These are phyloP conservation scores for Komagataella pseudopastoris DNA, from an alignment of 805 yeast species.

Conservation along the genomic window DNA sequence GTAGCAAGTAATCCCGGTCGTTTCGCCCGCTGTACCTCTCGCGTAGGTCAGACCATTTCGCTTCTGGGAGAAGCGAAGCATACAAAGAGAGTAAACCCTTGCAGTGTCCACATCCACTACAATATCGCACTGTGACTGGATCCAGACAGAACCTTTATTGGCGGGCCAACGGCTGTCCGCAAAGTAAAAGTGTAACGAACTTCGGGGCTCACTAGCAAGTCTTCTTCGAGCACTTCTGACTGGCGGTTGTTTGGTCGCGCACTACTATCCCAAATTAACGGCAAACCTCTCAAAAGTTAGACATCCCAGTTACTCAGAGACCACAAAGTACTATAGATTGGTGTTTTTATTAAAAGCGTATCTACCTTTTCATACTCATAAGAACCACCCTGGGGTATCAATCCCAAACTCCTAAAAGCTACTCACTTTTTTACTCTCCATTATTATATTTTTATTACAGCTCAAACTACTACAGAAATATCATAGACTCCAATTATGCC, in stretches of 20 bases:
- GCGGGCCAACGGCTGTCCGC: no score
- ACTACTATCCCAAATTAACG: background rate
- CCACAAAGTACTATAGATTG: background rate
- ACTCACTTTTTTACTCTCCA: background rate
- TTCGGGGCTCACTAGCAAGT: background rate
- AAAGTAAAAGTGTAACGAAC: no score
- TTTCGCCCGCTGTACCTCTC: no score
- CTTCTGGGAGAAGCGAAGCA: no score
- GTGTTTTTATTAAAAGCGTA: background rate
- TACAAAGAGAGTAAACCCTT: no score
- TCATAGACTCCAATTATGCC: constrained; percentile 21
- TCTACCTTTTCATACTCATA: background rate
- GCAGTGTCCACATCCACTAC: no score
- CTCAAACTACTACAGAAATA: background rate
- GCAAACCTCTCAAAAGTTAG: background rate
- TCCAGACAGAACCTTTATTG: no score
- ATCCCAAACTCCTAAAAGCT: background rate
- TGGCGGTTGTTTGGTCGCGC: background rate
- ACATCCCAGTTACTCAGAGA: background rate
- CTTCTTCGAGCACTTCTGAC: background rate
- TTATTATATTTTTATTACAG: background rate
- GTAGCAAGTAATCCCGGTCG: no score
- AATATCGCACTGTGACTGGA: no score
- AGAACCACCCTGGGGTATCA: background rate
- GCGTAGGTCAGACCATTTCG: no score